Percentiles rank a stretch among this genome's conserved stretches.
Conservation (phyloP, 1,139 yeast genomes). For the Debaryomycetaceae sp. region DNA sequence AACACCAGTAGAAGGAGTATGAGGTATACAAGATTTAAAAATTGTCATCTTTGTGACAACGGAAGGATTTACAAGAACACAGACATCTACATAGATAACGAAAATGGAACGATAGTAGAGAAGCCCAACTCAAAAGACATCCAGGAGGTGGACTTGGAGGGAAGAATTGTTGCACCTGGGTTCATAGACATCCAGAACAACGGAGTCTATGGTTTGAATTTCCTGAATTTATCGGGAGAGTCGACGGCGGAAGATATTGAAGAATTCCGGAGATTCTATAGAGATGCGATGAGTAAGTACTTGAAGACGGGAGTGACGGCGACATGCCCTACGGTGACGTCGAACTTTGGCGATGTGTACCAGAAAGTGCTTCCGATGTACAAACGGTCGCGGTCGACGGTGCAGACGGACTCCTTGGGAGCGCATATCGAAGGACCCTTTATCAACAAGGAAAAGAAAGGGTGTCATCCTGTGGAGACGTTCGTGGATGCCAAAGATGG, state of each 20-base stretch:
- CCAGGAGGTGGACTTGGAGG: slow-evolving; percentile 44
- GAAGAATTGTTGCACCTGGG: slow-evolving; percentile 55
- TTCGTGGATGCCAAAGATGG: slow-evolving; percentile 46
- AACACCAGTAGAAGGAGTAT: slow-evolving; percentile 2
- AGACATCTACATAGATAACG: slow-evolving; percentile 47
- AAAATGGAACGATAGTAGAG: slow-evolving; percentile 42
- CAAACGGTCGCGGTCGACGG: slow-evolving; percentile 29
- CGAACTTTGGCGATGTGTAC: slow-evolving; percentile 53
- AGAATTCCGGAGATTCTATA: slow-evolving; percentile 30
- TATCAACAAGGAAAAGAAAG: slow-evolving; percentile 52
- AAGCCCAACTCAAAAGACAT: slow-evolving; percentile 17
- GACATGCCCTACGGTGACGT: slow-evolving; percentile 59
- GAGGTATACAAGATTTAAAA: slow-evolving; percentile 34
- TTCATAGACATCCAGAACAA: slow-evolving; percentile 61
- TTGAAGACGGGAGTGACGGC: slow-evolving; percentile 57
- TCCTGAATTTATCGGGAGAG: slow-evolving; percentile 36
- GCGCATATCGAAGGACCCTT: slow-evolving; percentile 70
- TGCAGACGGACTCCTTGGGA: slow-evolving; percentile 53
- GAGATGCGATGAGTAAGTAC: slow-evolving; percentile 47
- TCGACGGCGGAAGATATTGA: slow-evolving; percentile 35
- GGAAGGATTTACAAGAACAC: slow-evolving; percentile 37
- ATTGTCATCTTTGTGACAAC: slow-evolving; percentile 51
- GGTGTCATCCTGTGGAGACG: slow-evolving; percentile 63
- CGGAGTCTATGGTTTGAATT: slow-evolving; percentile 61
- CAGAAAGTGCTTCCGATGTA: slow-evolving; percentile 48